A percentile compares a stretch with the other conserved stretches of the same genome.
These are phyloP conservation scores for Colletotrichum sp. DNA, from an alignment of 2,329 filamentous ascomycete species.

Conservation along the genomic window DNA sequence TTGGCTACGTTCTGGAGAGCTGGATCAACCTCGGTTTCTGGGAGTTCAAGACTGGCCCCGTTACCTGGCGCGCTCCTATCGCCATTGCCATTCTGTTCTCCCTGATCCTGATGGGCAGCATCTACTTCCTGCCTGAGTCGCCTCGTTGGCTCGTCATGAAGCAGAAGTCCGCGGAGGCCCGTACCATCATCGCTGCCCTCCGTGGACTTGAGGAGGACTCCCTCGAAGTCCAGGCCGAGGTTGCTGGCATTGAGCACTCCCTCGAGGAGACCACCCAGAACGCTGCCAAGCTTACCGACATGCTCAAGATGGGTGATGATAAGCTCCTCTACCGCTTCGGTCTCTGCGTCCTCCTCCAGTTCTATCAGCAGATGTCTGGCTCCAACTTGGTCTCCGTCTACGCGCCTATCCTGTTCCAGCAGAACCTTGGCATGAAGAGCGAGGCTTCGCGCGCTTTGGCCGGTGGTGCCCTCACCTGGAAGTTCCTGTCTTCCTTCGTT, in stretches of 20 bases:
- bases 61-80: constrained; percentile 38
- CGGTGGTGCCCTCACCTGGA: constrained; percentile 58
- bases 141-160: constrained; percentile 37
- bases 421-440: constrained; percentile 42
- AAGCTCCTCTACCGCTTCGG: constrained; percentile 53
- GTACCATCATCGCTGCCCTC: constrained; percentile 38
- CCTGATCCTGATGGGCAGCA: constrained; percentile 33
- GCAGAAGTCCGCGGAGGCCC: constrained; percentile 35
- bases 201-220: constrained; percentile 54
- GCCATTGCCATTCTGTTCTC: constrained; percentile 37
- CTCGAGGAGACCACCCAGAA: constrained; percentile 45
- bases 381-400: constrained; percentile 42
- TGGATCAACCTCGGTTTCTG: constrained; percentile 53
- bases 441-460: constrained; percentile 46
- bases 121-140: constrained; percentile 37
- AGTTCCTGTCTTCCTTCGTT: constrained; percentile 56
- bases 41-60: constrained; percentile 29
- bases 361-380: constrained; percentile 44
- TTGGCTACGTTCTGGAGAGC: constrained; percentile 38
- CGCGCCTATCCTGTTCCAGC: constrained; percentile 41
- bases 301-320: constrained; percentile 54
- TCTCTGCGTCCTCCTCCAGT: constrained; percentile 54
- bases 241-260: constrained; percentile 52
- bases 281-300: constrained; percentile 42
- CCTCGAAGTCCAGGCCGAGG: constrained; percentile 54